Base-by-base conservation (phyloP, 345 rosid species). In the Murraya koenigii region DNA sequence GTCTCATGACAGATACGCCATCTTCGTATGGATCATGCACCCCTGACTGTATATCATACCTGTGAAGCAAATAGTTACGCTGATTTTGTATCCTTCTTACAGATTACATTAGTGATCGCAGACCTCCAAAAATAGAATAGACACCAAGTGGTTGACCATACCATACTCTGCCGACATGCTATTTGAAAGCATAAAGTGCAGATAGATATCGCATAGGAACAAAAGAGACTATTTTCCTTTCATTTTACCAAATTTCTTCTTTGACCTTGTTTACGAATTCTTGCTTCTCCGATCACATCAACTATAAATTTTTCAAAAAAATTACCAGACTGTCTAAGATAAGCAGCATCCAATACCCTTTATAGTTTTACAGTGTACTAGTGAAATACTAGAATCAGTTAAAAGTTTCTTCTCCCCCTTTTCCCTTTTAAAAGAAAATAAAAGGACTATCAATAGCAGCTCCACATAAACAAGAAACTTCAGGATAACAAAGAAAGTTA, bases 11-110 rank as follows among this genome's bases (percentile, higher is more conserved):
- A 20, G 97, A 83, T 10, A 89, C 88, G 61, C 87, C 86, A 83
- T 93, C 96, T 79, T 91, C 96, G 61, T 85, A 93, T 7, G 91
- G 86, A 79, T 89, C 86, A 73, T 88, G 96, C 62, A 72, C 62
- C 70, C 87, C 92, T 0, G 83, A 77, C 83, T 91, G 93, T 60
- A 91, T 90, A 70, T 85, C 85, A 70, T 90, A 90, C 74, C 96
- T 93, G 82, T 59, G 17, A 82, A 61, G 33, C 69, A 66, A 78
- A 47, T 30, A 75, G 13, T 22, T 4, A 8, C 2, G 19, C 26
- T 70, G 17, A 30, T 70, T 68, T 68, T 68, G 1, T 41, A 6
- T 25, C 32, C 22, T 68, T 41, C 26, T 6, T 68, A 25, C 33
- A 23, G 56, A 25, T 68, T 67, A 17, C 7, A 44, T 38, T 19